Conservation (phyloP, 2,329 filamentous ascomycete species). For the Capronia coronata region DNA sequence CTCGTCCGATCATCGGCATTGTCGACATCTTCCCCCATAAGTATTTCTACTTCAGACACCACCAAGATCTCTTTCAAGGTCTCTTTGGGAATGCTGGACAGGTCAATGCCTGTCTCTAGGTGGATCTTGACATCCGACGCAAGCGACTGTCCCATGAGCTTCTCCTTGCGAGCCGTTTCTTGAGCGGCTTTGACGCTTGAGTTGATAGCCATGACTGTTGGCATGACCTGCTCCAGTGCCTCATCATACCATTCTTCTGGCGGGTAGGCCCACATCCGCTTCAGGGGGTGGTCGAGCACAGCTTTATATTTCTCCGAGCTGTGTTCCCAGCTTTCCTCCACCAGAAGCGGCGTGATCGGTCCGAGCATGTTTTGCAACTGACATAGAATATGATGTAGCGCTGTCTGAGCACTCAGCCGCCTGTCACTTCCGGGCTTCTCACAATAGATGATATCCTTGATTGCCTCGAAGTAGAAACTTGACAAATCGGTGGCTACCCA, state of each 20-base stretch:
- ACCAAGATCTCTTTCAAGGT: constrained; percentile 25
- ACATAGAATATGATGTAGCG: constrained; percentile 57
- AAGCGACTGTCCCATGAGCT: constrained; percentile 71
- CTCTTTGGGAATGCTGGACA: constrained; percentile 16
- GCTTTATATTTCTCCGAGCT: constrained; percentile 59
- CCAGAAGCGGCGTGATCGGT: constrained; percentile 72
- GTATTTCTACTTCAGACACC: constrained; percentile 16
- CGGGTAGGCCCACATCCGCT: constrained; percentile 34
- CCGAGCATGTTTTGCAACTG: constrained; percentile 71
- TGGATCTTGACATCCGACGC: constrained; percentile 58
- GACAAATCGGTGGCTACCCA: constrained; percentile 81
- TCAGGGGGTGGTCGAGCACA: constrained; percentile 42
- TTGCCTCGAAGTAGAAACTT: constrained; percentile 85
- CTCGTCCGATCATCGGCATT: neutral
- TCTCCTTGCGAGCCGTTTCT: constrained; percentile 64
- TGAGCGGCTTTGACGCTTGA: constrained; percentile 63
- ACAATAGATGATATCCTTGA: constrained; percentile 90
- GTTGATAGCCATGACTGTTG: constrained; percentile 46
- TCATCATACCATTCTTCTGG: constrained; percentile 31
- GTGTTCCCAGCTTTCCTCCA: constrained; percentile 83
- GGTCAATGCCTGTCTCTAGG: constrained; percentile 5
- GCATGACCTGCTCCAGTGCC: constrained; percentile 25
- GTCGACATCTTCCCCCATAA: neutral
- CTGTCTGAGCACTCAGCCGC: constrained; percentile 50
- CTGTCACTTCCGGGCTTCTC: constrained; percentile 61